These are phyloP conservation scores for Cunninghamia lanceolata DNA, from an alignment of 75 land plant species.

Conservation along the genomic window DNA sequence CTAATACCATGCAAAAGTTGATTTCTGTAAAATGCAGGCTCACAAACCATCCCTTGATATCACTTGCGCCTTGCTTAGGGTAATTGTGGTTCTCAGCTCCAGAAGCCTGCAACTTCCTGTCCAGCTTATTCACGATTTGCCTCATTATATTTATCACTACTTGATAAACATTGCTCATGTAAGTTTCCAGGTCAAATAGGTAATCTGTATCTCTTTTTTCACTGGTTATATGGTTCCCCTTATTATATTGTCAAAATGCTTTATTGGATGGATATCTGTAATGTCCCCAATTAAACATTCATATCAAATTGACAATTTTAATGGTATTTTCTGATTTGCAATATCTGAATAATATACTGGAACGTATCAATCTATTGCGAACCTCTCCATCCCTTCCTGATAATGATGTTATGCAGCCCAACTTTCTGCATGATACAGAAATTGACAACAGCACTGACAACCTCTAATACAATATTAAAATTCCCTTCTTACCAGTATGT, in stretches of 20 bases:
- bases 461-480: too few species aligned
- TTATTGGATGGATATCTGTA: neutral
- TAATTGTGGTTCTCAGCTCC: constrained; percentile 3
- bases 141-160: neutral
- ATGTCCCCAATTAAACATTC: too few species aligned
- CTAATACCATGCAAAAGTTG: neutral
- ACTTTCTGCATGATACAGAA: too few species aligned
- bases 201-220: neutral
- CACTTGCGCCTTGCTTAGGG: neutral
- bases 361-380: too few species aligned
- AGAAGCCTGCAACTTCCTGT: constrained; percentile 3
- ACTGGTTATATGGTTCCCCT: neutral
- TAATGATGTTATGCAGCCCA: too few species aligned
- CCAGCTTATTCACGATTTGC: constrained; percentile 1
- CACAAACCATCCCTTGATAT: constrained; percentile 6
- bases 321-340: too few species aligned
- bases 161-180: neutral
- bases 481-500: too few species aligned
- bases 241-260: neutral
- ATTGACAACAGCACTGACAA: too few species aligned
- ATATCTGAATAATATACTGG: too few species aligned
- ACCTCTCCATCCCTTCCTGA: too few species aligned
- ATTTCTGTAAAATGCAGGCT: neutral
- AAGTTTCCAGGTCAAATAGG: neutral
- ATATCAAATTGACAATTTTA: too few species aligned